phyloP scores from a whole-genome alignment of 176 grass and related monocot species.

The Melocanna baccifera region DNA sequence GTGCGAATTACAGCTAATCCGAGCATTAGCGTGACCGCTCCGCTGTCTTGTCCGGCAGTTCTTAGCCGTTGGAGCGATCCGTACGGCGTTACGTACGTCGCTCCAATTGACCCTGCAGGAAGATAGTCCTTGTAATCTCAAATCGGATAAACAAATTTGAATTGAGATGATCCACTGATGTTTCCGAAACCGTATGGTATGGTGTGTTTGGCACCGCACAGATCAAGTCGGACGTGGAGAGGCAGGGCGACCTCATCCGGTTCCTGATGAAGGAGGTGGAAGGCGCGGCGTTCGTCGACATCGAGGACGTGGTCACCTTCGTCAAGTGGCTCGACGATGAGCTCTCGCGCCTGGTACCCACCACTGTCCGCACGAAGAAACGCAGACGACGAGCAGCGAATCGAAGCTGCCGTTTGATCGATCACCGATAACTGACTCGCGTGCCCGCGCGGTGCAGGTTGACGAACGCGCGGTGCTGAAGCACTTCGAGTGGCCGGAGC shows the following conservation, averaged over 20 bases:
- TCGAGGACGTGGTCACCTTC: slow-evolving; percentile 85
- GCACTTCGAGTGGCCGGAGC: slow-evolving; percentile 98
- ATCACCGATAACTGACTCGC: background rate
- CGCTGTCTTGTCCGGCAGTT: background rate
- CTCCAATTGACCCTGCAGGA: background rate
- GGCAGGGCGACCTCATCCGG: slow-evolving; percentile 81
- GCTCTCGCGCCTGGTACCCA: slow-evolving; percentile 68
- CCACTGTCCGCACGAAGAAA: background rate
- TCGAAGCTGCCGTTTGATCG: background rate
- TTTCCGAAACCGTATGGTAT: background rate
- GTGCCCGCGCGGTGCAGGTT: slow-evolving; percentile 43
- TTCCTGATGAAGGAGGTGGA: slow-evolving; percentile 91
- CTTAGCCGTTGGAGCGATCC: background rate
- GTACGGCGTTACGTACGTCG: background rate
- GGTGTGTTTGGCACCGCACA: slow-evolving; percentile 21
- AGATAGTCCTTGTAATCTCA: background rate
- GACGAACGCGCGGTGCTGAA: slow-evolving; percentile 98
- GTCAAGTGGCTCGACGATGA: slow-evolving; percentile 99
- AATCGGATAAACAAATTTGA: background rate
- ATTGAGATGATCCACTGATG: background rate
- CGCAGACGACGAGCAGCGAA: background rate
- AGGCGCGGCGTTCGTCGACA: slow-evolving; percentile 53
- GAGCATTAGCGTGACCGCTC: background rate
- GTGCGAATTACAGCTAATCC: slow-evolving; percentile 1
- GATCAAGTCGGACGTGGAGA: slow-evolving; percentile 92